Evolutionary conservation across 1,139 yeast genomes (phyloP), one percentile per base, ranked within the genome.

Genomic region (Candida freyschussii): DNA sequence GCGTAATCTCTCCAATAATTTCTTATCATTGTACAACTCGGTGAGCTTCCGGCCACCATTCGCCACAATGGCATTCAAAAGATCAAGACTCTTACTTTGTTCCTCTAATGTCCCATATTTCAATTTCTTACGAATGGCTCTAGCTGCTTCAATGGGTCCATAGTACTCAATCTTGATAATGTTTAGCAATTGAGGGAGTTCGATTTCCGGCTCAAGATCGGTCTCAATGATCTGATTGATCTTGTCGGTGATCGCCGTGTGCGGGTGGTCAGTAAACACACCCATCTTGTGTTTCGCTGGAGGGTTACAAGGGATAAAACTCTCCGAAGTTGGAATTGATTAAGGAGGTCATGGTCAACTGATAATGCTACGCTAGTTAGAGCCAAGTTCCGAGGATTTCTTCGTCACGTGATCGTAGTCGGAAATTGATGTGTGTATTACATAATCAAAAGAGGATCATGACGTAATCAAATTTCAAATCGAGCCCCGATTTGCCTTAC

Each of bases 91-190:
- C 33, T 83, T 68, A 33, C 70, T 45, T 52, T 82, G 91, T 41
- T 76, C 78, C 19, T 64, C 64, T 2, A 60, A 55, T 1, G 65
- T 49, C n/a, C 97, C 97, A 55, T 91, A 83, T 60, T 91, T 91
- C 55, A 91, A 65, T 53, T 79, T 77, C 63, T 91, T 91, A 33
- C 98, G 70, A 23, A 91, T 65, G 1, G 95, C 94, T 33, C 97
- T 67, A 1, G 96, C 96, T 2, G 95, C 93, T 57, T 89, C 97
- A 9, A 67, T 62, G 2, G 86, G 75, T 1, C 93, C 56, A 14
- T 47, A 44, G 29, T 41, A 47, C 15, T 48, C 47, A 16, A 53
- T 40, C 30, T 52, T 53, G 27, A 63, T 60, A 14, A 56, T 38
- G 15, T 54, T 56, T 5, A 59, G 41, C 21, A 62, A 36, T 15